These are phyloP conservation scores for Aspergillus niger DNA, from an alignment of 2,329 filamentous ascomycete genomes.

Conservation along the genomic window DNA sequence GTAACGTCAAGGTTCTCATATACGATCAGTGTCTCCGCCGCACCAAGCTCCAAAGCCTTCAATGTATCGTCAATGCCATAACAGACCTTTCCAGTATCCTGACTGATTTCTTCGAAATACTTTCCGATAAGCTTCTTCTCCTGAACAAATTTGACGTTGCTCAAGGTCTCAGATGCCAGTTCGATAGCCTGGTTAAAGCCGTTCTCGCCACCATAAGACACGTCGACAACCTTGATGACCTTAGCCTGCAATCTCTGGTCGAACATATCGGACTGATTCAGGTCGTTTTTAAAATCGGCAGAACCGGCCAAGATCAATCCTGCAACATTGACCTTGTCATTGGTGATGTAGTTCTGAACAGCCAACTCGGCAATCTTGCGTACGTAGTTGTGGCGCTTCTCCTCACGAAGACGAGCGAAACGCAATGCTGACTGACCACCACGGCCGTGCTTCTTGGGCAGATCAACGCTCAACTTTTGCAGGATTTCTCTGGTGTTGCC, in stretches of 20 bases:
- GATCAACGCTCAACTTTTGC: conserved; percentile 97
- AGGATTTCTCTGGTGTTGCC: conserved; percentile 96
- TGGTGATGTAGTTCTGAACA: conserved; percentile 98
- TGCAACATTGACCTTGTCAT: conserved; percentile 97
- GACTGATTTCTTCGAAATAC: conserved; percentile 99
- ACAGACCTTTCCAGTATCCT: conserved; percentile 94
- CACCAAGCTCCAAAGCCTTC: conserved; percentile 93
- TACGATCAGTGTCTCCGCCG: conserved; percentile 90
- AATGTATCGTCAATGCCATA: conserved; percentile 98
- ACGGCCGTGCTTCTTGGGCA: conserved; percentile 99
- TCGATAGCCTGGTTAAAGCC: conserved; percentile 99
- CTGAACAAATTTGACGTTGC: conserved; percentile 99
- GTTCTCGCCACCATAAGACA: conserved; percentile 98
- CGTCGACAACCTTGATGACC: conserved; percentile 99
- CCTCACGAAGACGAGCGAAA: conserved; percentile 98
- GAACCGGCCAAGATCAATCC: conserved; percentile 95
- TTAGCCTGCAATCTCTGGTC: conserved; percentile 87
- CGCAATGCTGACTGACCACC: conserved; percentile 99
- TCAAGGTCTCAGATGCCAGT: conserved; percentile 87
- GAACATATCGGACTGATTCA: conserved; percentile 97
- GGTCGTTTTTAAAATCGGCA: conserved; percentile 98
- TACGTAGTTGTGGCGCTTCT: conserved; percentile 99
- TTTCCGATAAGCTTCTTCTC: conserved; percentile 99
- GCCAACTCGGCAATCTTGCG: conserved; percentile 97
- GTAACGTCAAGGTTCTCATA: conserved; percentile 97